Evolutionary conservation across 225 moss, liverwort and hornwort species (phyloP), one percentile per base, ranked within the genome.

Genomic region (Ulota crispa): DNA sequence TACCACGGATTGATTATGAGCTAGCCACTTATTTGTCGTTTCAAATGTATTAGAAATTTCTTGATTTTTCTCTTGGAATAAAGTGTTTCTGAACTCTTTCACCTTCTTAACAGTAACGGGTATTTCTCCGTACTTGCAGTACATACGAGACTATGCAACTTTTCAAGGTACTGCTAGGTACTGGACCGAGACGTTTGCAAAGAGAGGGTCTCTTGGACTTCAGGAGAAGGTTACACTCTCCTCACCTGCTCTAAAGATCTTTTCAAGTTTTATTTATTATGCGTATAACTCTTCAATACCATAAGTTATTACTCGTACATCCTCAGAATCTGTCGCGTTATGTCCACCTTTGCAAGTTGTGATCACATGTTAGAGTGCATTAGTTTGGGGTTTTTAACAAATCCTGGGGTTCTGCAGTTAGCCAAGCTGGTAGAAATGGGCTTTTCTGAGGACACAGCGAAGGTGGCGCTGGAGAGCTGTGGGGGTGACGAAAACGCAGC

Each of bases 391-490:
- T 32, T 84, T 52, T 32, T 31, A 34, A 73, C 37, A 76, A 66
- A 57, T 66, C 19, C 68, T 70, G 53, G 76, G 85, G 39, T 20
- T 59, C 56, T 55, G 83, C 88, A 95, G 93, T 78, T 99, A 68
- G 98, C 95, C 83, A 96, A 99, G 82, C 84, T 99, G 66, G 94
- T 99, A 66, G 98, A 99, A 80, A 99, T 99, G 98, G 98, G 98
- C 1, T 99, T 99, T 81, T 94, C 98, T 20, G 98, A 95, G 83
- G 91, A 92, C 65, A 77, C 88, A 32, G 85, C 98, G 10, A 96
- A 88, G 81, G 75, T 52, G 78, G 93, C 92, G 10, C 86, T 99
- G 30, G 93, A 99, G 73, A 73, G 86, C 77, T 96, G 95, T 70
- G 94, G 94, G 18, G 98, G 98, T 68, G 98, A 99, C 73, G 98